Conservation (phyloP, 306 rosid species). For the Quercus rubra region DNA sequence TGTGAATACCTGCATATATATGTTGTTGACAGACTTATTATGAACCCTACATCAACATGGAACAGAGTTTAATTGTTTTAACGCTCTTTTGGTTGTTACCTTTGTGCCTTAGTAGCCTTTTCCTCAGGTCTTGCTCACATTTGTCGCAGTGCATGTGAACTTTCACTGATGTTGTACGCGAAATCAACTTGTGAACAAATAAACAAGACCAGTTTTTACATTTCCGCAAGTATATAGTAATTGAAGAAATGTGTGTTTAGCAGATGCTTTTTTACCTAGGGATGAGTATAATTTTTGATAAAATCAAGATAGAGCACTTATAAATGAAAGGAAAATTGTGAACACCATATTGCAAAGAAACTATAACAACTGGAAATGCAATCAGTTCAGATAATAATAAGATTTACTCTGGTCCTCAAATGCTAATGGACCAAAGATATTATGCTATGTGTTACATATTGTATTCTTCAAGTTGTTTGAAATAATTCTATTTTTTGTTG, state of each 20-base stretch:
- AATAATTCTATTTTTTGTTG: neutral
- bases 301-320: neutral
- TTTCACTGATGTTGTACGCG: conserved; percentile 55
- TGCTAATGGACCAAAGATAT: neutral
- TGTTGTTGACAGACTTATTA: neutral
- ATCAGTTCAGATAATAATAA: neutral
- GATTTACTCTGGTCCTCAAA: neutral
- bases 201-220: conserved; percentile 3
- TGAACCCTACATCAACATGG: neutral
- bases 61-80: neutral
- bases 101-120: conserved; percentile 52
- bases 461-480: neutral
- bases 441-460: neutral
- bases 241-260: neutral
- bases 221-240: neutral
- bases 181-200: conserved; percentile 37
- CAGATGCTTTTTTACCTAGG: neutral
- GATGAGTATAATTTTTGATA: neutral
- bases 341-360: neutral
- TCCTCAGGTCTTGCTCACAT: conserved; percentile 73
- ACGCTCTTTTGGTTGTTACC: conserved; percentile 28
- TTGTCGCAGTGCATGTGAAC: conserved; percentile 76
- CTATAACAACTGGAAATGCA: neutral
- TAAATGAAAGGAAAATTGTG: neutral
- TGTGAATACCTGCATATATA: conserved; percentile 44